Base-by-base conservation (phyloP, 1,139 yeast species). In the Yamadazyma oceani region DNA sequence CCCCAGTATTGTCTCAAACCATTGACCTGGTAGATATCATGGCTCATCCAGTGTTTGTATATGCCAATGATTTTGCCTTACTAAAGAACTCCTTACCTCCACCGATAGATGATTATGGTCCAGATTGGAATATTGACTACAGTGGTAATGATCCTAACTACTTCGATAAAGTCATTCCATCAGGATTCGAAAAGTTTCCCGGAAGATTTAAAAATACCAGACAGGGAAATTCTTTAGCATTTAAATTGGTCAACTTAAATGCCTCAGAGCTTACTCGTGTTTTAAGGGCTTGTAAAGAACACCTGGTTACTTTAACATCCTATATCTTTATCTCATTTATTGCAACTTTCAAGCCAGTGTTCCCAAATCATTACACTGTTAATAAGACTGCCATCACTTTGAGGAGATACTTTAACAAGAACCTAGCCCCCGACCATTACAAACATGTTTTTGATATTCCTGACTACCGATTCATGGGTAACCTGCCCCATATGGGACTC, bases 281-380 rank as follows among this genome's bases (percentile, higher is more conserved):
- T 2, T 47, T 68, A 31, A 38, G 41, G 10, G 49, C 48, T 17
- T 69, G 75, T 44, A 65, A 59, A 42, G 39, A 43, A 28, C 45
- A 62, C 25, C 44, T 49, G 3, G 72, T 67, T 4, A 60, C 73
- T 2, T 41, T 70, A 17, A 68, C 76, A 1, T 45, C 74, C 2
- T 69, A 62, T 39, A 38, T 69, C 11, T 55, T 57, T 35, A 48
- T 53, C 2, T 46, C 60, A 3, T 53, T 55, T 15, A 57, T 62
- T 1, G 40, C 57, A 25, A 57, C 66, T 1, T 51, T 69, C 31
- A 55, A 53, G 26, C 67, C 69, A 1, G 37, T 66, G 4, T 54
- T 57, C 34, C 62, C 64, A 0, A 47, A 55, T 8, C 46, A 50
- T 31, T 55, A 62, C 39, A 50, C 64, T 4, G 46, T 59, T 17